Percentiles rank a stretch among this genome's conserved stretches.
Evolutionary conservation across 352 stramenopile genomes (phyloP).

Genomic region (Phytopythium vexans): DNA sequence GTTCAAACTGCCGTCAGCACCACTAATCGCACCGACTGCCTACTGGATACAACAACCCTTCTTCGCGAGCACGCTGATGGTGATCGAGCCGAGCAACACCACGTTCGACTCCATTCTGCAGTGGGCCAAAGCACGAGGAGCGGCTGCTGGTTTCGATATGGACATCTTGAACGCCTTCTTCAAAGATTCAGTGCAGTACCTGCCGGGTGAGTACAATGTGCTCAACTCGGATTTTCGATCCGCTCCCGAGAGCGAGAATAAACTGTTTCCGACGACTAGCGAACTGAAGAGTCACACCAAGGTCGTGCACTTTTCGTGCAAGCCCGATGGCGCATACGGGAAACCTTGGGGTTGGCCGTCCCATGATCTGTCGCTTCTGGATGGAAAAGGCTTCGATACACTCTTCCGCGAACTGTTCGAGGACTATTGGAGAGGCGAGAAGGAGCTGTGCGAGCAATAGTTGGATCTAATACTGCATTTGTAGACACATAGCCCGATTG

Average conservation of each 20-base stretch:
- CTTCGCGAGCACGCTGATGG: constrained; percentile 22
- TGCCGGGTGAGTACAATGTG: constrained; percentile 20
- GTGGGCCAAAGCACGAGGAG: constrained; percentile 9
- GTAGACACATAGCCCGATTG: too few species aligned
- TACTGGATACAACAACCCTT: constrained; percentile 27
- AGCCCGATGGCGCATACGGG: constrained; percentile 2
- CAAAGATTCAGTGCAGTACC: constrained; percentile 8
- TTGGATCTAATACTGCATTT: too few species aligned
- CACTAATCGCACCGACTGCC: constrained; percentile 21
- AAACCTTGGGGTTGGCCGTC: constrained; percentile 7
- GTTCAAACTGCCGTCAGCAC: constrained; percentile 5
- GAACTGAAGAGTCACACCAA: constrained; percentile 5
- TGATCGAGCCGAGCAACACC: constrained; percentile 18
- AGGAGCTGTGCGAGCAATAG: constrained; percentile 14
- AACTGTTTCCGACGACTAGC: constrained; percentile 6
- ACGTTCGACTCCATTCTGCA: constrained; percentile 12
- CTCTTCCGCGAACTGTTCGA: constrained; percentile 14
- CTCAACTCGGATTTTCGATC: constrained; percentile 26
- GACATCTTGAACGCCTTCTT: constrained; percentile 27
- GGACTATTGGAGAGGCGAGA: constrained; percentile 17
- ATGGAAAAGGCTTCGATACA: constrained; percentile 1
- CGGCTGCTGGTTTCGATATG: constrained; percentile 18
- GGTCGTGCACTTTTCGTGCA: constrained; percentile 8
- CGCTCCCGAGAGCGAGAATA: constrained; percentile 1
- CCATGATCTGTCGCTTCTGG: not conserved